Evolutionary conservation across 352 stramenopile species (phyloP).

Genomic region (Globisporangium cederbergense): DNA sequence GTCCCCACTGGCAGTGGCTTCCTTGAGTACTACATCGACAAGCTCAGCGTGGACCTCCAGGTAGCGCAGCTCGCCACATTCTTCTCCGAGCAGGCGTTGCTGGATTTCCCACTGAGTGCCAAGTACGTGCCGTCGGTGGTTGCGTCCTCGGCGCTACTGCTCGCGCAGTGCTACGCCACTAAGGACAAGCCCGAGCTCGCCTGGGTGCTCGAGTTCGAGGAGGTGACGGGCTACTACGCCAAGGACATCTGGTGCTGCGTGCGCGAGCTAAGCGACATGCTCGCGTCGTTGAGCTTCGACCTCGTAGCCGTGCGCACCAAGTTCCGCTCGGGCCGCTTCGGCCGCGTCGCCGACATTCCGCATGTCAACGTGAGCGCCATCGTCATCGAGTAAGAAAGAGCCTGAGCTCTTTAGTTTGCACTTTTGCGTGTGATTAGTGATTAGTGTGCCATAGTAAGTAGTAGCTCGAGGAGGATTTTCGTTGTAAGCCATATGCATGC

Average conservation of each 20-base stretch:
- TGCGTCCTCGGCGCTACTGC: constrained; percentile 41
- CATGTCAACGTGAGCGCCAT: constrained; percentile 17
- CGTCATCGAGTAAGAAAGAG: constrained; percentile 14
- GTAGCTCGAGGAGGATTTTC: constrained; percentile 1
- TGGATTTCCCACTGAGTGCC: constrained; percentile 49
- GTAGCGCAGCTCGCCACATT: constrained; percentile 47
- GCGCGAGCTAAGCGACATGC: constrained; percentile 33
- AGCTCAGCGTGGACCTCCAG: constrained; percentile 37
- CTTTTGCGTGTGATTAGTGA: neutral
- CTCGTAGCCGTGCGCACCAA: constrained; percentile 43
- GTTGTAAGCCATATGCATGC: constrained; percentile 17
- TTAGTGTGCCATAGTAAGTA: constrained; percentile 11
- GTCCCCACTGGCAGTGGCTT: constrained; percentile 95
- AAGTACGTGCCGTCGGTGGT: constrained; percentile 49
- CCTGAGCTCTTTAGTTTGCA: neutral
- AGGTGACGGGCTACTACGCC: constrained; percentile 44
- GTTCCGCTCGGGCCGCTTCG: constrained; percentile 27
- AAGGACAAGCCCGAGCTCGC: constrained; percentile 35
- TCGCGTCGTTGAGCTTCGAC: constrained; percentile 33
- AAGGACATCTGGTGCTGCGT: constrained; percentile 39
- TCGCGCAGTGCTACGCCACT: constrained; percentile 48
- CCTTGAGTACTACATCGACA: constrained; percentile 93
- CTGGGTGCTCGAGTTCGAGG: constrained; percentile 44
- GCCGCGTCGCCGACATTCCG: constrained; percentile 17
- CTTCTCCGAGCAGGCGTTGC: constrained; percentile 54